phyloP scores from a whole-genome alignment of 495 filamentous ascomycete genomes.

The Hyaloscypha variabilis region DNA sequence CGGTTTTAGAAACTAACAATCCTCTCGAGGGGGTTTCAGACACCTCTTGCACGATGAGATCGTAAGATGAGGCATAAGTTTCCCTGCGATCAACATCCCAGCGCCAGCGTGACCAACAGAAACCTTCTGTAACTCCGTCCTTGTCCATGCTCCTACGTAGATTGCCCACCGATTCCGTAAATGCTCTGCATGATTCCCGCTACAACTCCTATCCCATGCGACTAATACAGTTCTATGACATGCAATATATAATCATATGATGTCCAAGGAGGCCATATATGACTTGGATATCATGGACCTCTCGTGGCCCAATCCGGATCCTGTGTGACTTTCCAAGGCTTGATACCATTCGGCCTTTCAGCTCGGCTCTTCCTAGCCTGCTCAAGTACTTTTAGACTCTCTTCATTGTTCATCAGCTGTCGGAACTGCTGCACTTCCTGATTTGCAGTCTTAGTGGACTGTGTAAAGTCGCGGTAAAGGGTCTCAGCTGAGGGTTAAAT shows the following conservation, averaged over 20 bases:
- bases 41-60: background rate
- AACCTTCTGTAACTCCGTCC: background rate
- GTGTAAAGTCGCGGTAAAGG: constrained; percentile 39
- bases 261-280: no score
- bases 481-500: constrained; percentile 38
- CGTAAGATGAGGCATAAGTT: background rate
- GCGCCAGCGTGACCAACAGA: background rate
- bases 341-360: constrained; percentile 49
- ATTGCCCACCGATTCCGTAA: background rate
- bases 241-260: no score
- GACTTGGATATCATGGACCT: constrained; percentile 11
- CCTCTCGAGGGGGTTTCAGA: background rate
- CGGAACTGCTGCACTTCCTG: constrained; percentile 47
- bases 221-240: no score
- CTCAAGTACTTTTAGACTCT: constrained; percentile 43
- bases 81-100: background rate
- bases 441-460: constrained; percentile 39
- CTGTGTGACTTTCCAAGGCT: constrained; percentile 49
- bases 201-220: no score
- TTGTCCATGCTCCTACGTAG: background rate
- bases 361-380: constrained; percentile 46
- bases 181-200: background rate
- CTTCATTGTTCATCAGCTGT: constrained; percentile 38
- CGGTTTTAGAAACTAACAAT: background rate
- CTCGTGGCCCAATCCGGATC: constrained; percentile 50